Evolutionary conservation across 768 basidiomycete species (phyloP).

Genomic region (Tylopilus intermedius): DNA sequence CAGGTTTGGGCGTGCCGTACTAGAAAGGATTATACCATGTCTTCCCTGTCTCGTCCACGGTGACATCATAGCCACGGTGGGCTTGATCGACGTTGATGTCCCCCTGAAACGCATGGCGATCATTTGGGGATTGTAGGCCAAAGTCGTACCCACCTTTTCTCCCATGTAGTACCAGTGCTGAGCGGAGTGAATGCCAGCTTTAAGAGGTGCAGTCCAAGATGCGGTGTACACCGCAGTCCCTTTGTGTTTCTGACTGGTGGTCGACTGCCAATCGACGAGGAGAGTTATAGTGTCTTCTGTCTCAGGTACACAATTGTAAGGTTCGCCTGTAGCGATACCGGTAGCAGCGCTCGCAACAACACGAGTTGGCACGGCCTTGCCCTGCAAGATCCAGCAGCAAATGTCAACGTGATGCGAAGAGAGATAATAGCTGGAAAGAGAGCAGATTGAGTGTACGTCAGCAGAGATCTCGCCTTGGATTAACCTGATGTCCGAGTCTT

Average conservation of each 20-base stretch:
- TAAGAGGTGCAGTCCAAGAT: slow-evolving; percentile 56
- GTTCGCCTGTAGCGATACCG: slow-evolving; percentile 85
- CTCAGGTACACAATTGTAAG: slow-evolving; percentile 79
- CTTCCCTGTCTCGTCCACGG: slow-evolving; percentile 80
- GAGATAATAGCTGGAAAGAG: slow-evolving; percentile 71
- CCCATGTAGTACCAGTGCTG: slow-evolving; percentile 97
- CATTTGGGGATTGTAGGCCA: neutral
- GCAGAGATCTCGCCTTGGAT: neutral
- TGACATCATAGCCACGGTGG: slow-evolving; percentile 88
- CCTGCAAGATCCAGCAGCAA: slow-evolving; percentile 80
- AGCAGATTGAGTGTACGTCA: neutral
- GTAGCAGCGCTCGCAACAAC: slow-evolving; percentile 89
- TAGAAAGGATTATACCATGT: slow-evolving; percentile 88
- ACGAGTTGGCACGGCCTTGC: slow-evolving; percentile 69
- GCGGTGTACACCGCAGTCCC: slow-evolving; percentile 45
- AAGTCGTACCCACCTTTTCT: slow-evolving; percentile 56
- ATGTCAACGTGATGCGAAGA: slow-evolving; percentile 94
- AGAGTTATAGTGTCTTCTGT: slow-evolving; percentile 95
- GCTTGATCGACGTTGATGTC: slow-evolving; percentile 92
- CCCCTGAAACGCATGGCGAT: slow-evolving; percentile 45
- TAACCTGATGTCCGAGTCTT: slow-evolving; percentile 87
- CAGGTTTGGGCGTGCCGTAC: slow-evolving; percentile 40
- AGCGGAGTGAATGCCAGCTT: slow-evolving; percentile 83
- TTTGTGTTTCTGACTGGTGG: slow-evolving; percentile 64
- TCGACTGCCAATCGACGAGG: slow-evolving; percentile 89